phyloP scores from a whole-genome alignment of 78 protist genomes.

The Chrysochromulina tobinii region DNA sequence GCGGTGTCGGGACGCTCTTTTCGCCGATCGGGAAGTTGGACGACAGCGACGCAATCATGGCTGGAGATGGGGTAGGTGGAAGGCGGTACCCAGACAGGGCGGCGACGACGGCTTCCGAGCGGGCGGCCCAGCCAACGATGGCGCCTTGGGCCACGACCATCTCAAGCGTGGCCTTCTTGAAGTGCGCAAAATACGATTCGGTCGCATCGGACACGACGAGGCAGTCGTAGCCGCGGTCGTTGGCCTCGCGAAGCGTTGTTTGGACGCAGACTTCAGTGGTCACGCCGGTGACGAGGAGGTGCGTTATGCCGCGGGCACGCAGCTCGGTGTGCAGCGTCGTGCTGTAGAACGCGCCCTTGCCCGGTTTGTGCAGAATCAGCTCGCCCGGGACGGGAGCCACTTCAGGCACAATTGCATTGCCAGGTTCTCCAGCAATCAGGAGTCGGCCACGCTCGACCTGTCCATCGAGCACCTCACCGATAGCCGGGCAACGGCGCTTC shows the following conservation, averaged over 20 bases:
- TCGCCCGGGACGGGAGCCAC: neutral
- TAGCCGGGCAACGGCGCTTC: neutral
- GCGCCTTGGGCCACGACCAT: conserved; percentile 25
- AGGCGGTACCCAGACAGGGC: neutral
- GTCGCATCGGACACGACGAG: conserved; percentile 19
- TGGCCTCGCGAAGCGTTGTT: conserved; percentile 24
- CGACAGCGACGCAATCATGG: no score
- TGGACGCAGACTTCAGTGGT: conserved; percentile 39
- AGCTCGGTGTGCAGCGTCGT: neutral
- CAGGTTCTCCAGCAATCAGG: neutral
- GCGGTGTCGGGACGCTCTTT: neutral
- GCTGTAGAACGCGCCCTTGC: conserved; percentile 17
- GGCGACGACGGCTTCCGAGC: neutral
- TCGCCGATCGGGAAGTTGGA: no score
- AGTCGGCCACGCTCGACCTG: neutral
- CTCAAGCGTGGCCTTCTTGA: neutral
- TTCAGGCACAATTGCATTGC: conserved; percentile 12
- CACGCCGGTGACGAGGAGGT: conserved; percentile 20
- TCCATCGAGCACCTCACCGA: neutral
- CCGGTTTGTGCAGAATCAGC: conserved; percentile 20
- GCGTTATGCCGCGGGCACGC: neutral
- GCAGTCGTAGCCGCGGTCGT: conserved; percentile 35
- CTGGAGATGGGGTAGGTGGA: no score
- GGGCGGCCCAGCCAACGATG: conserved; percentile 17
- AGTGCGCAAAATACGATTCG: neutral